Conservation (phyloP, 2,329 filamentous ascomycete genomes). For the Aurifilum marmelostoma region DNA sequence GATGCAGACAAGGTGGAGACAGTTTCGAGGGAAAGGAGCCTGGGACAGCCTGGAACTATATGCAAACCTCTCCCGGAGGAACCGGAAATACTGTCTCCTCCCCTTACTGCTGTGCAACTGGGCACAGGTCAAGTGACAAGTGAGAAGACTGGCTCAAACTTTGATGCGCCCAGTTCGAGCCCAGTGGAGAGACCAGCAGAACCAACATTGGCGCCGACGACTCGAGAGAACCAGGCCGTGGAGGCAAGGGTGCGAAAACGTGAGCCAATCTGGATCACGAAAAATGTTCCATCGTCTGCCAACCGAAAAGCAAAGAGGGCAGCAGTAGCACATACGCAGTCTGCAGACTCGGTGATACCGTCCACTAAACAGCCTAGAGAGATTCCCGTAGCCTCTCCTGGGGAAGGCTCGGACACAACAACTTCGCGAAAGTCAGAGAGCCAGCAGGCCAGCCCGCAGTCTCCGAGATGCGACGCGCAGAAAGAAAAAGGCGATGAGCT, state of each 20-base stretch:
- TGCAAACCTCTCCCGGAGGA: conserved; percentile 25
- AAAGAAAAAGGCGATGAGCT: not conserved
- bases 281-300: conserved; percentile 1
- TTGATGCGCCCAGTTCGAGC: not conserved
- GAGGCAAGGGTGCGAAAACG: conserved; percentile 7
- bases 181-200: not conserved
- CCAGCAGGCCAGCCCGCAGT: not conserved
- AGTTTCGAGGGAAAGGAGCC: not conserved
- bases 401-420: not conserved
- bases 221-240: not conserved
- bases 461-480: not conserved
- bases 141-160: not conserved
- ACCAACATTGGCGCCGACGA: not conserved
- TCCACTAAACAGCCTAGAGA: not conserved
- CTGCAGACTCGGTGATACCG: not conserved
- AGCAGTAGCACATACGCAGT: not conserved
- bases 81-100: conserved; percentile 19
- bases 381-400: too few species aligned
- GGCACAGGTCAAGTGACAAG: conserved; percentile 1
- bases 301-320: conserved; percentile 12
- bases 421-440: not conserved
- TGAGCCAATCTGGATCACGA: conserved; percentile 17
- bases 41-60: conserved; percentile 9
- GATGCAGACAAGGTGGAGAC: not conserved
- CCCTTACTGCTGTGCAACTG: conserved; percentile 19